Evolutionary conservation across 768 basidiomycete species (phyloP), one percentile per base, ranked within the genome.

Genomic region (Piloderma croceum): DNA sequence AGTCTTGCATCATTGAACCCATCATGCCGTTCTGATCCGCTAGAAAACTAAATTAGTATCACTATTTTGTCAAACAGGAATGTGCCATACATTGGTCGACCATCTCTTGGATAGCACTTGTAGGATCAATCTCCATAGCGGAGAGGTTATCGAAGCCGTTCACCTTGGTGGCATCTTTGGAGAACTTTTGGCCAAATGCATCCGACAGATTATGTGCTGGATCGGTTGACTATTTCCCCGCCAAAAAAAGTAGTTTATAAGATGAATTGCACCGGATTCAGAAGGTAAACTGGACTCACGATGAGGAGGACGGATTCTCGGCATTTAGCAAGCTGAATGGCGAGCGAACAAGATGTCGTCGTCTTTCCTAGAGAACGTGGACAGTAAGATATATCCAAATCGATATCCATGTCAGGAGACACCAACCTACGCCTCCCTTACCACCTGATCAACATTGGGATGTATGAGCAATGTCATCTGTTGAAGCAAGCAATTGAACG

Each of bases 81-180:
- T 10, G 25, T 38, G 12, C 61, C 79, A 38, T 53, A 96, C 93
- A 93, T 57, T 88, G 83, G 54, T 99, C 96, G 24, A 98, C 88
- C 94, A 99, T 97, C 68, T 98, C 94, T 63, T 98, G 94, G 48
- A 99, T 88, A 20, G 91, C 83, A 53, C 91, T 91, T 34, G 89
- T 94, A 6, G 96, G 96, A 65, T 99, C 96, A 60, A 99, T 99
- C 65, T 99, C 96, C 96, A 99, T 99, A 3, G 96, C 96, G 57
- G 64, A 94, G 32, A 99, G 77, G 67, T 99, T 99, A 45, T 88
- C 81, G 53, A 97, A 97, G 7, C 96, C 96, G 55, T 94, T 96
- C 39, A 98, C 96, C 64, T 88, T 89, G 6, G 92, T 98, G 23
- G 96, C 96, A 60, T 99, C 96, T 58, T 98, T 98, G 45, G 89